Evolutionary conservation across 1,139 yeast species (phyloP).

Genomic region (Zygosaccharomyces pseudobailii): DNA sequence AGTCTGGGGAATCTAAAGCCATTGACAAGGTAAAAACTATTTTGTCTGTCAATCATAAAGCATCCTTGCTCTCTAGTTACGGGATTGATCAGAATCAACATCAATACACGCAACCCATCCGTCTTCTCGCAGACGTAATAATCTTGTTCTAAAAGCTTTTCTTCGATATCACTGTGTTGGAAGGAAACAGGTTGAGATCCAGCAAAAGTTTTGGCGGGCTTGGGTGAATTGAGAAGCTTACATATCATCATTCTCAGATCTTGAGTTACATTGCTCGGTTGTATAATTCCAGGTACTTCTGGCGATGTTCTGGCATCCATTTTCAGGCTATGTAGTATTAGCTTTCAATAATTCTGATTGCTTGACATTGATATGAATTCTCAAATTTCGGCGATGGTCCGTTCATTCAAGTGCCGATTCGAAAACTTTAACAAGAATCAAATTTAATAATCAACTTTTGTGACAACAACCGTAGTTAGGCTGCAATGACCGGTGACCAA

Average conservation of each 20-base stretch:
- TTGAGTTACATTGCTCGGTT: constrained; percentile 65
- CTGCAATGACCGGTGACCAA: constrained; percentile 5
- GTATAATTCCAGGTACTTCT: constrained; percentile 73
- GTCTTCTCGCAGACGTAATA: constrained; percentile 94
- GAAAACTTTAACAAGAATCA: background rate
- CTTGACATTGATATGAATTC: background rate
- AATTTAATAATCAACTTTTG: background rate
- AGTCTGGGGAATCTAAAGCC: constrained; percentile 77
- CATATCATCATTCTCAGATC: constrained; percentile 69
- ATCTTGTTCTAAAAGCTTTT: constrained; percentile 55
- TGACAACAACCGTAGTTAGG: background rate
- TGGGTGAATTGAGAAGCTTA: constrained; percentile 49
- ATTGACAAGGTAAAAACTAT: constrained; percentile 76
- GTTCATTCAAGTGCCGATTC: background rate
- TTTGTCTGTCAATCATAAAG: constrained; percentile 77
- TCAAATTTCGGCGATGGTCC: background rate
- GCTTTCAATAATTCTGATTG: background rate
- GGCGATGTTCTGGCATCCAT: constrained; percentile 56
- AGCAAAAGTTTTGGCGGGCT: constrained; percentile 48
- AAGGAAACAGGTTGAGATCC: constrained; percentile 97
- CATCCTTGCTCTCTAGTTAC: constrained; percentile 68
- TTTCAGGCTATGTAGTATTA: background rate
- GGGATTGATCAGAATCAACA: constrained; percentile 64
- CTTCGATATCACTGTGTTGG: constrained; percentile 64
- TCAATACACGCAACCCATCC: constrained; percentile 83